Evolutionary conservation across 352 stramenopile species (phyloP), one percentile per base, ranked within the genome.

Genomic region (Phytopythium helicoides): DNA sequence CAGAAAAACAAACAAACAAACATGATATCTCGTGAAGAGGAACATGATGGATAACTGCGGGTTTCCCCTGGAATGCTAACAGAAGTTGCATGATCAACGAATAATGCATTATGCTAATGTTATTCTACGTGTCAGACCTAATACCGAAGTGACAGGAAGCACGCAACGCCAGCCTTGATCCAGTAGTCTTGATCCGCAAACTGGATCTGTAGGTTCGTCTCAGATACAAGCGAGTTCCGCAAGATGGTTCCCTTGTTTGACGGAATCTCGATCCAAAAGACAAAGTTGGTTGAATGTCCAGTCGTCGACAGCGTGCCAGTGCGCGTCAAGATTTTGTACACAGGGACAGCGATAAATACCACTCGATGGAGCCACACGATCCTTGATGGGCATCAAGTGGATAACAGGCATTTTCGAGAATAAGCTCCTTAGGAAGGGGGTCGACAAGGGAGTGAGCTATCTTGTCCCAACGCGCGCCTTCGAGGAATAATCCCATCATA

Each of bases 181-280:
- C 89, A 97, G 51, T 90, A 87, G 52, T 95, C 84, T 57, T 96
- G 84, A 60, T 98, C 92, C 1, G 73, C 82, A 48, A 91, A 86
- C 18, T 83, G 72, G 22, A 88, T 87, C 37, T 84, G 79, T 22
- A 87, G 60, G 61, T 96, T 96, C 25, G 87, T 96, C 65, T 96
- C 86, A 9, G 84, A 94, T n/a, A 96, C 87, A 40, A 96, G 73
- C 47, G 68, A 87, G 53, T 86, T 91, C 44, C 86, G 81, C 63
- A 60, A 86, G 73, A 73, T 83, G 44, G 62, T 86, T 56, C 38
- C 73, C 36, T 84, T 80, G 49, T 87, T 86, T 14, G 75, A 89
- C 35, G 92, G 92, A 25, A 98, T 78, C 58, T 97, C 88, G 58
- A 98, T 94, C 92, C 90, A 97, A 64, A 97, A 94, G 52, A 98